Base-by-base conservation (phyloP, 1,139 yeast genomes). In the Pichia norvegensis region DNA sequence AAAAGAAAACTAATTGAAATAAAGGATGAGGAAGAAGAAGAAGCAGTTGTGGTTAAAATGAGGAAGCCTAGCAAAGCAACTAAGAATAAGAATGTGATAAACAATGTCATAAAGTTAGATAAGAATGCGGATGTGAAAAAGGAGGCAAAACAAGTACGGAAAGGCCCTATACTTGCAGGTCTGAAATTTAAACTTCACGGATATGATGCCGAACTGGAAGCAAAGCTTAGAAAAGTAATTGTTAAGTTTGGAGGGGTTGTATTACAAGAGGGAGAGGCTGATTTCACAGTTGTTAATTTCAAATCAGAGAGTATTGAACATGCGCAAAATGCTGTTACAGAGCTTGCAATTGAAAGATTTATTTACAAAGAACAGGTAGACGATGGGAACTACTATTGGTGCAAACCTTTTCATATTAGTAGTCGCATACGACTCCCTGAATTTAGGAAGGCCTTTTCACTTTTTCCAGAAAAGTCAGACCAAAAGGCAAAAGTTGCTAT, bases 301-400 rank as follows among this genome's bases (percentile, higher is more conserved):
- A 51, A 42, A 25, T 27, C 19, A 10, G n/a, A 44, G 14, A 25
- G 45, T n/a, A 29, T 40, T 9, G 19, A 35, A 1, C 29, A 39
- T 4, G 39, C 33, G 5, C 23, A 25, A 2, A 49, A 50, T n/a
- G 33, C 42, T 2, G 58, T 79, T 4, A 82, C 96, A 0, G 96
- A 90, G 62, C 81, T 94, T 81, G 83, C 82, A 51, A 67, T 90
- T 20, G 97, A 90, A 61, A 66, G 96, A 48, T 76, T 85, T 6
- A 48, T 48, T 7, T 52, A 42, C 23, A 38, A 46, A 16, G 49
- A 52, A 17, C 35, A 23, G 8, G 38, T 51, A 2, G 46, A 43
- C 27, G 21, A 36, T 2, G 51, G 47, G 1, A 35, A 58, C 17
- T 63, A 70, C 22, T 41, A 46, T 1, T 88, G 97, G 97, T 75